A percentile compares a stretch with the other conserved stretches of the same genome.
phyloP scores from a whole-genome alignment of 805 yeast species.

The Ogataea zsoltii region DNA sequence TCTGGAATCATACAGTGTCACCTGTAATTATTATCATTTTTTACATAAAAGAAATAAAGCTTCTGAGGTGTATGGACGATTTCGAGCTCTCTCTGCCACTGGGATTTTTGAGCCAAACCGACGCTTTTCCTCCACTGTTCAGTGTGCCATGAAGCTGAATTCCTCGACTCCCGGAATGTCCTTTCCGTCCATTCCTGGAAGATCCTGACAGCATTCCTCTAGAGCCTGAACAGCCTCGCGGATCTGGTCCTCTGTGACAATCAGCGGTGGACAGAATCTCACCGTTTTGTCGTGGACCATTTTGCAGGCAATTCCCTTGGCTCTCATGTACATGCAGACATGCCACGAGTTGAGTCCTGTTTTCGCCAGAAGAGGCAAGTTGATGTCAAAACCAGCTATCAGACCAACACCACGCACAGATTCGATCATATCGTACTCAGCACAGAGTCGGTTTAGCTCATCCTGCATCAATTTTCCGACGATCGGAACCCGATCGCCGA shows the following conservation, averaged over 20 bases:
- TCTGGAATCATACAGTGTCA: too few species aligned
- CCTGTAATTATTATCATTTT: too few species aligned
- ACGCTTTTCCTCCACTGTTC: too few species aligned
- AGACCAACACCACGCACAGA: constrained; percentile 29
- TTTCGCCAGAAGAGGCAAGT: constrained; percentile 14
- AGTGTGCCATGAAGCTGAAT: constrained; percentile 17
- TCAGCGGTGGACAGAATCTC: constrained; percentile 26
- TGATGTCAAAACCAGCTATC: constrained; percentile 27
- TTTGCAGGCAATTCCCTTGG: constrained; percentile 29
- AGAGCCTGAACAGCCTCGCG: constrained; percentile 17
- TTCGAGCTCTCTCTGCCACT: too few species aligned
- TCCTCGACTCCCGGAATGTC: constrained; percentile 24
- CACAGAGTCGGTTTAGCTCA: constrained; percentile 20
- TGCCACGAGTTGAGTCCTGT: constrained; percentile 26
- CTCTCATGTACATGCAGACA: constrained; percentile 28
- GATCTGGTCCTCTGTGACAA: constrained; percentile 21
- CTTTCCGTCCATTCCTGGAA: constrained; percentile 12
- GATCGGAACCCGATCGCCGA: constrained; percentile 22
- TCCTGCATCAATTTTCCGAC: constrained; percentile 22
- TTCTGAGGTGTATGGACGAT: too few species aligned
- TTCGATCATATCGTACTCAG: constrained; percentile 21
- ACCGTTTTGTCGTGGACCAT: constrained; percentile 27
- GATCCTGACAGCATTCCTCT: constrained; percentile 20
- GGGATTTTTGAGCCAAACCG: too few species aligned
- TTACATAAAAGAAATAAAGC: not conserved